These are phyloP conservation scores for Podila clonocystis DNA, from an alignment of 192 early-diverging fungal species.

Conservation along the genomic window DNA sequence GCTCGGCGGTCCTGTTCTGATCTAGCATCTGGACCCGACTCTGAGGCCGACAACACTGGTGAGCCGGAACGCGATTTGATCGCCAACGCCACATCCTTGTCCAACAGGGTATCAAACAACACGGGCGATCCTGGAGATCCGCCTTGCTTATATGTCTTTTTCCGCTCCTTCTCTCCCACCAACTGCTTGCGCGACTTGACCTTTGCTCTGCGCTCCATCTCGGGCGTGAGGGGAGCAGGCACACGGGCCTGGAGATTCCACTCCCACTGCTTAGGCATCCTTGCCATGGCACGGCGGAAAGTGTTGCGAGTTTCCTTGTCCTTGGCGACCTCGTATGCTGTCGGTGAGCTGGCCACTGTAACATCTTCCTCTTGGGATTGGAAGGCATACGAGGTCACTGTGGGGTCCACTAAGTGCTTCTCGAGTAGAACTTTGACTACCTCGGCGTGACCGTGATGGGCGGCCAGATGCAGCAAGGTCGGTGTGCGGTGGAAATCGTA, in stretches of 20 bases:
- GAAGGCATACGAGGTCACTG: conserved; percentile 14
- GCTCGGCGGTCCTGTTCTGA: too few species aligned
- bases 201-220: conserved; percentile 69
- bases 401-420: conserved; percentile 77
- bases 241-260: conserved; percentile 61
- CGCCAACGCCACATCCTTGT: too few species aligned
- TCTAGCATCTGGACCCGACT: too few species aligned
- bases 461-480: conserved; percentile 81
- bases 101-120: too few species aligned
- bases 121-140: too few species aligned
- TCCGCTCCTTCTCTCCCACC: too few species aligned
- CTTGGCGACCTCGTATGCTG: conserved; percentile 72
- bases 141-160: too few species aligned
- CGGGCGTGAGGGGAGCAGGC: conserved; percentile 71
- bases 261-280: conserved; percentile 68
- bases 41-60: too few species aligned
- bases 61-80: too few species aligned
- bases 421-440: conserved; percentile 69
- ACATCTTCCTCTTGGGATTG: neutral
- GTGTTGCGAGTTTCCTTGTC: conserved; percentile 74
- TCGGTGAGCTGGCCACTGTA: conserved; percentile 19
- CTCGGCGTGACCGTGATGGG: conserved; percentile 58
- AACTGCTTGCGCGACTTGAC: conserved; percentile 61
- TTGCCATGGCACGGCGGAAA: conserved; percentile 73
- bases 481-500: conserved; percentile 52